Evolutionary conservation across 1,139 yeast genomes (phyloP), one percentile per base, ranked within the genome.

Genomic region (Meyerozyma sp.): DNA sequence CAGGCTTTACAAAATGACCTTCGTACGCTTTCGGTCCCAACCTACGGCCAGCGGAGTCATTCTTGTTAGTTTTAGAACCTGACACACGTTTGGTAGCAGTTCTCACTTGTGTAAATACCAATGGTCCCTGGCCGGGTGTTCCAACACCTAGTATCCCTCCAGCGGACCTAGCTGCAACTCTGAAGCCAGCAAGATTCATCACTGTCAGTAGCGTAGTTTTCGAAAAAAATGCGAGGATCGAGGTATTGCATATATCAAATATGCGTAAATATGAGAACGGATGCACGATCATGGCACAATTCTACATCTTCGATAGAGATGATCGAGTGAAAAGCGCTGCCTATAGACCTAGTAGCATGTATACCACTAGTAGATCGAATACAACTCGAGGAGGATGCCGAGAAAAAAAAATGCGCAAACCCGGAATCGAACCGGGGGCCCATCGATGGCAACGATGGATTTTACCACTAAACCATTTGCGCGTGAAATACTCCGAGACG

Each of bases 41-140:
- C 60, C 98, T 75, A 66, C 95, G 82, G 72, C 98, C 98, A 4
- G 93, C 91, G 18, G 98, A 91, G 65, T 91, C 97, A 63, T 87
- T 85, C 79, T 87, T 91, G 53, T 86, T 87, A 38, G 96, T 87
- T 66, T 82, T 86, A 27, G 97, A 90, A 53, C 98, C 97, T 14
- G 95, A 89, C 5, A 94, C 97, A 60, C 82, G 84, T 66, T 93
- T 93, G 30, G 97, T 90, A 28, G 98, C 97, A 29, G 82, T 81
- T 75, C 98, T 91, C 18, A 88, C 77, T 55, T 81, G 87, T 32
- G 57, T 65, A 30, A 58, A 38, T 3, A 40, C 39, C 20, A 30
- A 30, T 13, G 34, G 34, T 2, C n/a, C 30, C 3, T 30, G 34
- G 14, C 34, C 20, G 16, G 10, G 20, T 30, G 14, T 13, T 13